A percentile compares a stretch with the other conserved stretches of the same genome.
phyloP scores from a whole-genome alignment of 306 rosid species.

The Glycine latifolia region DNA sequence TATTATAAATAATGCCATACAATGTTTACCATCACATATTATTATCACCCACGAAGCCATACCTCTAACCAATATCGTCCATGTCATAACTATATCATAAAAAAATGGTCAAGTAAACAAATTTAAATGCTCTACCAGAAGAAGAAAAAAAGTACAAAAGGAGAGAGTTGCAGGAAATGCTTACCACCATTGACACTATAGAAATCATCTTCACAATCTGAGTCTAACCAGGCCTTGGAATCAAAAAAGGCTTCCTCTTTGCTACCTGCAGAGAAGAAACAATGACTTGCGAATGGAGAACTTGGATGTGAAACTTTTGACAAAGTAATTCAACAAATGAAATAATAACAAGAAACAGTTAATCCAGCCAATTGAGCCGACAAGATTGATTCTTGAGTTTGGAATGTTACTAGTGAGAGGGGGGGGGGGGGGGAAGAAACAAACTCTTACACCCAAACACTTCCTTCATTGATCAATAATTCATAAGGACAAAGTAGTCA shows the following conservation, averaged over 20 bases:
- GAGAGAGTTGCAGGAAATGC: constrained; percentile 37
- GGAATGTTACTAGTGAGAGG: constrained; percentile 2
- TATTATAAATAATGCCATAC: too few relatives aligned
- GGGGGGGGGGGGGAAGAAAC: not conserved
- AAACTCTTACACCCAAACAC: not conserved
- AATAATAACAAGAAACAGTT: constrained; percentile 2
- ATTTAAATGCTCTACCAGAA: constrained; percentile 22
- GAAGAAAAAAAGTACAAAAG: not conserved
- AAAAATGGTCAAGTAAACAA: not conserved
- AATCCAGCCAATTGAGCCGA: not conserved
- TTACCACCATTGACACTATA: constrained; percentile 96
- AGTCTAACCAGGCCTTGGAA: constrained; percentile 84
- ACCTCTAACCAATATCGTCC: not conserved
- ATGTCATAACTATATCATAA: not conserved
- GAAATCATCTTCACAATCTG: constrained; percentile 94
- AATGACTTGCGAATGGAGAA: not conserved
- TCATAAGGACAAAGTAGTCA: not conserved
- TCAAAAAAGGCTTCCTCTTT: constrained; percentile 91
- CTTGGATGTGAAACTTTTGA: not conserved
- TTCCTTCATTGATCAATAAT: not conserved
- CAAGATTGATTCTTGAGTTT: not conserved
- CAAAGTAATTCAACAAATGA: constrained; percentile 5
- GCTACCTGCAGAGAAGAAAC: constrained; percentile 55
- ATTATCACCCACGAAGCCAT: not conserved
- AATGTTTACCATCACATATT: not conserved